Percentiles rank a stretch among this genome's conserved stretches.
phyloP scores from a whole-genome alignment of 306 rosid species.

The Lagenaria siceraria region DNA sequence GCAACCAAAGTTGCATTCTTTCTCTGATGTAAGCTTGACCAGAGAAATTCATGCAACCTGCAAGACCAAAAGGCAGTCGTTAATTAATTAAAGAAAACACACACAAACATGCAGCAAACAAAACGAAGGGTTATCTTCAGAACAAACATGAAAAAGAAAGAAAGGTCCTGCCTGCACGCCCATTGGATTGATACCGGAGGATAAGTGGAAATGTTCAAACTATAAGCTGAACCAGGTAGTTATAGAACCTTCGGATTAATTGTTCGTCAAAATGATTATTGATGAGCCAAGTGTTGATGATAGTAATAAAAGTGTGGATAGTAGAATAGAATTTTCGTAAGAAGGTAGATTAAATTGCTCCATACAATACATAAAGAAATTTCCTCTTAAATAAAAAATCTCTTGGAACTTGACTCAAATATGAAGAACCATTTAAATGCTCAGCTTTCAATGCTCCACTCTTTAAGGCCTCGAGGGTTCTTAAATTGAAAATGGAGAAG shows the following conservation, averaged over 20 bases:
- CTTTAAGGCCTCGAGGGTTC: background rate
- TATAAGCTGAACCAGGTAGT: background rate
- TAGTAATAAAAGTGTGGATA: background rate
- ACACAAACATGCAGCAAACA: background rate
- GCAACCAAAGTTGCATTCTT: conserved; percentile 50
- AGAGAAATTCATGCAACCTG: conserved; percentile 72
- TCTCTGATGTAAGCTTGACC: conserved; percentile 23
- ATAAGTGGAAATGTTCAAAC: background rate
- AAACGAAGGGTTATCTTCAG: background rate
- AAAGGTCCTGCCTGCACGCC: background rate
- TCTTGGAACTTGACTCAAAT: background rate
- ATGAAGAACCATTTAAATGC: background rate
- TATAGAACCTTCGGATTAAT: background rate
- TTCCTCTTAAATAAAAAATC: background rate
- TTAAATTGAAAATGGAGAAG: background rate
- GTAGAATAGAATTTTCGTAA: background rate
- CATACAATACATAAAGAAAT: background rate
- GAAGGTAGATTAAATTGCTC: background rate
- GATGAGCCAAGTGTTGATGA: background rate
- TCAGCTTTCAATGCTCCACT: background rate
- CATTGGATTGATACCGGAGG: background rate
- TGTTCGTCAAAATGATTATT: background rate
- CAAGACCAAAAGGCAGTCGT: conserved; percentile 9
- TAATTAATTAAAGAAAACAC: background rate
- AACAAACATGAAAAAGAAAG: background rate